Evolutionary conservation across 352 stramenopile species (phyloP).

Genomic region (Phytopythium cucurbitacearum): DNA sequence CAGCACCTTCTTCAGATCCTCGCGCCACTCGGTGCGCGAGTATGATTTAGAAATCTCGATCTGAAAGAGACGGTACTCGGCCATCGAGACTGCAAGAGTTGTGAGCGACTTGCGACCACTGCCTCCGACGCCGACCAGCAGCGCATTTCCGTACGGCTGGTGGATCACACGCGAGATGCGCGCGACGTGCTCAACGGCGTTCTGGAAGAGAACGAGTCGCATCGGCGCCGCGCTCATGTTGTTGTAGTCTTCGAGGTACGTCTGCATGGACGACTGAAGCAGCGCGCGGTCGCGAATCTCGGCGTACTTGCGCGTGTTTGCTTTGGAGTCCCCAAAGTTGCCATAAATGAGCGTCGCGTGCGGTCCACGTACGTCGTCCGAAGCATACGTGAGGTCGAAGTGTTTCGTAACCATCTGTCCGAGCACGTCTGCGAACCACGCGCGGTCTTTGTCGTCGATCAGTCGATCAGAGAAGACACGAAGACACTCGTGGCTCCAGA

Average conservation of each 20-base stretch:
- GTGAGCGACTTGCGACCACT: slow-evolving; percentile 92
- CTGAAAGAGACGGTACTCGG: slow-evolving; percentile 93
- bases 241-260: slow-evolving; percentile 95
- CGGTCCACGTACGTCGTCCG: slow-evolving; percentile 45
- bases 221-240: slow-evolving; percentile 93
- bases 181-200: slow-evolving; percentile 93
- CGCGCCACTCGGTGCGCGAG: slow-evolving; percentile 88
- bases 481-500: slow-evolving; percentile 92
- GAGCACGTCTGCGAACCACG: slow-evolving; percentile 83
- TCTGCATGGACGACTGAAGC: slow-evolving; percentile 84
- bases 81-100: slow-evolving; percentile 91
- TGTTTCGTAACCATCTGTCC: slow-evolving; percentile 62
- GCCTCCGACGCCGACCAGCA: slow-evolving; percentile 92
- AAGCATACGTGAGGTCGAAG: slow-evolving; percentile 76
- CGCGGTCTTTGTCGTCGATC: slow-evolving; percentile 86
- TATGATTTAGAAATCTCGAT: slow-evolving; percentile 97
- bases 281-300: slow-evolving; percentile 82
- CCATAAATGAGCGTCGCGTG: slow-evolving; percentile 85
- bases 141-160: slow-evolving; percentile 91
- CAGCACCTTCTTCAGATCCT: slow-evolving; percentile 90
- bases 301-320: slow-evolving; percentile 74
- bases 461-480: slow-evolving; percentile 90
- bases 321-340: slow-evolving; percentile 79
- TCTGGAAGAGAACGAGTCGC: slow-evolving; percentile 93
- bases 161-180: slow-evolving; percentile 92